Evolutionary conservation across 2,329 filamentous ascomycete genomes (phyloP).

Genomic region (Fusarium subtropicale): DNA sequence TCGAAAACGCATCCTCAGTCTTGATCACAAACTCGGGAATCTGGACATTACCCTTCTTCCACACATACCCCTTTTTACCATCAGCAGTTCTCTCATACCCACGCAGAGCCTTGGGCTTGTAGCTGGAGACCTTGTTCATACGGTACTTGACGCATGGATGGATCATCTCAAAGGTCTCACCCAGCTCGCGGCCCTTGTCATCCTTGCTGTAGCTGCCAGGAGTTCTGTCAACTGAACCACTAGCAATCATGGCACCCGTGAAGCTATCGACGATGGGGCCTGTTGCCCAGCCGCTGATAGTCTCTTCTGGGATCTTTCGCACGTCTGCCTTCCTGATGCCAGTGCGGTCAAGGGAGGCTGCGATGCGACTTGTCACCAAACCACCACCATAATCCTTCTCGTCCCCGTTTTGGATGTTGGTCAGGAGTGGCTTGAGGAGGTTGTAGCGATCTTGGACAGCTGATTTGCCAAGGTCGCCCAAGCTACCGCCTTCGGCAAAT

Average conservation of each 20-base stretch:
- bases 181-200: slow-evolving; percentile 18
- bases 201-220: slow-evolving; percentile 38
- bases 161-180: slow-evolving; percentile 38
- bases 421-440: slow-evolving; percentile 40
- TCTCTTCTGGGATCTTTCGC: slow-evolving; percentile 30
- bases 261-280: slow-evolving; percentile 45
- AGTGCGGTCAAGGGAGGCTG: slow-evolving; percentile 21
- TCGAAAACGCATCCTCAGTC: slow-evolving; percentile 35
- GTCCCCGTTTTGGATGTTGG: slow-evolving; percentile 26
- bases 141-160: slow-evolving; percentile 43
- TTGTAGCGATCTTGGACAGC: slow-evolving; percentile 39
- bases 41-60: slow-evolving; percentile 30
- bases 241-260: slow-evolving; percentile 35
- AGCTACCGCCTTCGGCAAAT: slow-evolving; percentile 22
- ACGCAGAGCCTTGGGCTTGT: slow-evolving; percentile 36
- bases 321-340: slow-evolving; percentile 33
- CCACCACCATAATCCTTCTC: slow-evolving; percentile 35
- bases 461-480: slow-evolving; percentile 26
- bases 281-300: slow-evolving; percentile 41
- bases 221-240: slow-evolving; percentile 23
- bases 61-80: slow-evolving; percentile 25
- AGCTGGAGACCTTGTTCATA: slow-evolving; percentile 33
- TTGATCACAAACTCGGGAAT: slow-evolving; percentile 42
- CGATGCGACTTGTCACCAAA: slow-evolving; percentile 24
- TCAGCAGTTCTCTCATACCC: slow-evolving; percentile 28